Percentiles rank a stretch among this genome's conserved stretches.
Evolutionary conservation across 257 asterid species (phyloP).

Genomic region (Penstemon davidsonii): DNA sequence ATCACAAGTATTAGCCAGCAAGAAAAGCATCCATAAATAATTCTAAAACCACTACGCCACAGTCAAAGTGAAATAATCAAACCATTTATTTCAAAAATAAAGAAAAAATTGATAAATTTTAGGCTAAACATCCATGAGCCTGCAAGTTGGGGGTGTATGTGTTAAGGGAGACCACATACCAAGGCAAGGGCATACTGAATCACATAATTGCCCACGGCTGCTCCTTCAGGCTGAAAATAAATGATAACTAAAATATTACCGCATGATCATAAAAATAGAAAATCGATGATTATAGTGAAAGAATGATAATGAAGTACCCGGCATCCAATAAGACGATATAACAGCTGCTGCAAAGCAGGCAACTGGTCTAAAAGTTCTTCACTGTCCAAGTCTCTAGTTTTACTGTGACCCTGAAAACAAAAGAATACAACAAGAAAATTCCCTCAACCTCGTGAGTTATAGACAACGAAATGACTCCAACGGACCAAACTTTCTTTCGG

Average conservation of each 20-base stretch:
- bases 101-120: constrained; percentile 10
- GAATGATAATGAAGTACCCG: constrained; percentile 58
- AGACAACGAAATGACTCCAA: constrained; percentile 17
- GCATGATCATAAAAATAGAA: neutral
- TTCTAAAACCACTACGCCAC: constrained; percentile 12
- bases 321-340: constrained; percentile 89
- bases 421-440: constrained; percentile 28
- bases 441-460: constrained; percentile 6
- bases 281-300: constrained; percentile 10
- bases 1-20: constrained; percentile 22
- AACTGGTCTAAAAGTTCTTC: constrained; percentile 88
- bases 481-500: constrained; percentile 7
- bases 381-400: constrained; percentile 83
- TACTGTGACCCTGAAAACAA: constrained; percentile 74
- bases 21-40: constrained; percentile 1
- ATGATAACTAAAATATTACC: constrained; percentile 10
- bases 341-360: constrained; percentile 92
- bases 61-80: neutral
- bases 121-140: neutral
- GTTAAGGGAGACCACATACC: constrained; percentile 46
- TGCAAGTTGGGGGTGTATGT: constrained; percentile 15
- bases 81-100: too few species aligned
- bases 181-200: constrained; percentile 91
- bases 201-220: constrained; percentile 73
- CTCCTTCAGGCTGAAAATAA: constrained; percentile 92